Conservation (phyloP, 768 basidiomycete genomes). For the Tulasnella sp. region DNA sequence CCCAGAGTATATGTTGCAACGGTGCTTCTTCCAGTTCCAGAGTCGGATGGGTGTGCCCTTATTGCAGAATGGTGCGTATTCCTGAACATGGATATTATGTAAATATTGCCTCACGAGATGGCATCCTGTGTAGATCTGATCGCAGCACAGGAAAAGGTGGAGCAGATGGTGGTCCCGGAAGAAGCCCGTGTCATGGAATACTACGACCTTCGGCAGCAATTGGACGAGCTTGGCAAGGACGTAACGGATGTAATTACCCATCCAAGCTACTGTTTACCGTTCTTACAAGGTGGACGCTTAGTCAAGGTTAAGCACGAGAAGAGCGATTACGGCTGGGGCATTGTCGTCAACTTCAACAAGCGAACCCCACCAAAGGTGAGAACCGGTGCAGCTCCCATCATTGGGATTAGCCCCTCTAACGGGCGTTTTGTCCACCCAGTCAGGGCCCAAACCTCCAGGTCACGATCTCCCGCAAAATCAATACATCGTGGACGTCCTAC, state of each 20-base stretch:
- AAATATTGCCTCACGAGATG: not conserved
- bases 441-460: conserved; percentile 32
- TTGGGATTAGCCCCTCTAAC: no score
- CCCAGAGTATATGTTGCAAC: conserved; percentile 95
- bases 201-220: conserved; percentile 85
- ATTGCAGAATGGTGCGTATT: conserved; percentile 64
- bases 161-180: conserved; percentile 63
- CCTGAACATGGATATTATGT: not conserved
- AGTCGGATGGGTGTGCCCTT: conserved; percentile 82
- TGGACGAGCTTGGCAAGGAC: conserved; percentile 80
- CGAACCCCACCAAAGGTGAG: conserved; percentile 57
- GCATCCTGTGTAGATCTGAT: conserved; percentile 49
- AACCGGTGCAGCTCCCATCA: no score
- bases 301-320: conserved; percentile 82
- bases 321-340: conserved; percentile 93
- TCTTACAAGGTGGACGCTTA: conserved; percentile 85
- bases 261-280: conserved; percentile 88
- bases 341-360: conserved; percentile 87
- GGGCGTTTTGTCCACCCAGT: not conserved
- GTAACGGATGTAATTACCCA: conserved; percentile 90
- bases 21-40: conserved; percentile 98
- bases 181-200: conserved; percentile 80
- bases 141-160: conserved; percentile 55
- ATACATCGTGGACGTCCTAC: conserved; percentile 86
- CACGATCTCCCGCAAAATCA: conserved; percentile 77